Conservation (phyloP, 2,329 filamentous ascomycete genomes). For the Fusarium nematophilum region DNA sequence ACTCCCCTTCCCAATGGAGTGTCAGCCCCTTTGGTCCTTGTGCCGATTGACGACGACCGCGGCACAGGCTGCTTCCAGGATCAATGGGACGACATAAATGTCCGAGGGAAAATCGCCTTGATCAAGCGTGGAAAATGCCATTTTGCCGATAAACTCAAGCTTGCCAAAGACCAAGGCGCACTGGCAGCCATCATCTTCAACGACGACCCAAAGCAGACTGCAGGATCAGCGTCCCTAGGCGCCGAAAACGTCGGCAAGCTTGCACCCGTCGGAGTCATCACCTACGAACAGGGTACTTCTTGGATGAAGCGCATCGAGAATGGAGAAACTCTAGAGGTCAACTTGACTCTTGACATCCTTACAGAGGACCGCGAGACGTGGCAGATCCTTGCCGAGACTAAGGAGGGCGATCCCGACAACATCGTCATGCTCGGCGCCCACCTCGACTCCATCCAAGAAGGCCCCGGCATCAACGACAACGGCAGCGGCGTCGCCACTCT, state of each 20-base stretch:
- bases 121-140: slow-evolving; percentile 57
- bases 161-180: slow-evolving; percentile 51
- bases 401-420: slow-evolving; percentile 52
- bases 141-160: slow-evolving; percentile 53
- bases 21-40: slow-evolving; percentile 47
- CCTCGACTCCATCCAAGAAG: slow-evolving; percentile 52
- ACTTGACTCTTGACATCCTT: slow-evolving; percentile 50
- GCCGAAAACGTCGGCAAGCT: slow-evolving; percentile 50
- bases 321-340: slow-evolving; percentile 47
- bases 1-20: slow-evolving; percentile 48
- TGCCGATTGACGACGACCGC: slow-evolving; percentile 48
- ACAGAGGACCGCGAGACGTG: slow-evolving; percentile 51
- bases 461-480: slow-evolving; percentile 55
- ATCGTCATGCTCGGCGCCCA: slow-evolving; percentile 55
- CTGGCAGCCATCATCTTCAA: slow-evolving; percentile 68
- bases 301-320: slow-evolving; percentile 48
- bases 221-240: slow-evolving; percentile 64
- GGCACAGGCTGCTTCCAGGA: slow-evolving; percentile 51
- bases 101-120: slow-evolving; percentile 54
- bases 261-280: slow-evolving; percentile 50
- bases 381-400: slow-evolving; percentile 56
- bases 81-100: slow-evolving; percentile 54
- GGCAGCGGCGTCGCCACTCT: slow-evolving; percentile 51
- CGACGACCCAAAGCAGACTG: slow-evolving; percentile 59
- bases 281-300: slow-evolving; percentile 46